These are phyloP conservation scores for Vanilla planifolia DNA, from an alignment of 106 monocot genomes.

Conservation along the genomic window DNA sequence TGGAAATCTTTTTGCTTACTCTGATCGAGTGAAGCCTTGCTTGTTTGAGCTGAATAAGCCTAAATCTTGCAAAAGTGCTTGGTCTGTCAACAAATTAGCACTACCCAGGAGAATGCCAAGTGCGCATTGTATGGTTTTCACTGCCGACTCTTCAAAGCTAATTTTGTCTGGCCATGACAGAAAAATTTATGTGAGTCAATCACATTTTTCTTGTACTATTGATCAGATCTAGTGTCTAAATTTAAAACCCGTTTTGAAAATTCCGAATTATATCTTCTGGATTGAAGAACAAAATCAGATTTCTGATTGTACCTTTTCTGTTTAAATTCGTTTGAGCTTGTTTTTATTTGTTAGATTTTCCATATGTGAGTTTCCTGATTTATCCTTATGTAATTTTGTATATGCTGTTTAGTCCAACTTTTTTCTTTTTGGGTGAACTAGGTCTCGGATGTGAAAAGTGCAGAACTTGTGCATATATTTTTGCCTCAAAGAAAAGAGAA, in stretches of 20 bases:
- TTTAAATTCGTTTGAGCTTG: background rate
- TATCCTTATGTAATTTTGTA: no score
- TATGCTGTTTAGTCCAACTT: slow-evolving; percentile 2
- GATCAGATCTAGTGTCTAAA: background rate
- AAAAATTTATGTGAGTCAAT: slow-evolving; percentile 81
- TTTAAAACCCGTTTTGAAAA: no score
- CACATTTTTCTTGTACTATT: background rate
- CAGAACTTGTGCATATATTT: slow-evolving; percentile 46
- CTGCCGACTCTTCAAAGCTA: slow-evolving; percentile 57
- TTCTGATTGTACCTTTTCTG: no score
- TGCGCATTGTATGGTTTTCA: slow-evolving; percentile 79
- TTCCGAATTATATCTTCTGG: no score
- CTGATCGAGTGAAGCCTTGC: slow-evolving; percentile 53
- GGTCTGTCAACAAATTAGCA: slow-evolving; percentile 46
- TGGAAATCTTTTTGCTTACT: slow-evolving; percentile 67
- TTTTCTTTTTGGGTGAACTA: slow-evolving; percentile 18
- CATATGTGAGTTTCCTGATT: no score
- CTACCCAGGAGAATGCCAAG: slow-evolving; percentile 59
- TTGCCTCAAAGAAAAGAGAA: slow-evolving; percentile 48
- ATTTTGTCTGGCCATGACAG: slow-evolving; percentile 72
- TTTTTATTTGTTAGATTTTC: background rate
- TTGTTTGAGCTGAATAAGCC: slow-evolving; percentile 63
- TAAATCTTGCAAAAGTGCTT: slow-evolving; percentile 31
- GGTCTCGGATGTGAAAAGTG: slow-evolving; percentile 46
- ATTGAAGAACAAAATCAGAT: no score